Evolutionary conservation across 805 yeast species (phyloP).

Genomic region (Spathaspora girioi): DNA sequence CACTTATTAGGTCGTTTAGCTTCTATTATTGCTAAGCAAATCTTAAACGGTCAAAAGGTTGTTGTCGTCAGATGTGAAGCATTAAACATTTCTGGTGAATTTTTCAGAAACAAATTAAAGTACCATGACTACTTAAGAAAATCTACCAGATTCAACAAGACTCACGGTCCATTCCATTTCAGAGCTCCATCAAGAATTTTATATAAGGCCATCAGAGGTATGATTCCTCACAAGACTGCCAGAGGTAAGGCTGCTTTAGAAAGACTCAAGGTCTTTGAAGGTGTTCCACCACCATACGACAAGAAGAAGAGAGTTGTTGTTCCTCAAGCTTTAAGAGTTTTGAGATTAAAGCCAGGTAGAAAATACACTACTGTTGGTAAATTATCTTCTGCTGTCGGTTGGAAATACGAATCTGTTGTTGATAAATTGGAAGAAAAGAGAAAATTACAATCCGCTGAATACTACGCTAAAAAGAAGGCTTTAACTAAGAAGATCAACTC

Average conservation of each 20-base stretch:
- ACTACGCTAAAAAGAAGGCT: conserved; percentile 98
- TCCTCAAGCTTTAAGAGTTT: conserved; percentile 98
- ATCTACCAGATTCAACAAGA: conserved; percentile 98
- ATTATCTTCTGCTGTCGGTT: conserved; percentile 94
- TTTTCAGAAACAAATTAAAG: conserved; percentile 99
- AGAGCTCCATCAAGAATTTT: conserved; percentile 99
- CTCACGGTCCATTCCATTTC: conserved; percentile 99
- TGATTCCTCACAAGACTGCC: conserved; percentile 99
- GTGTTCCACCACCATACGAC: conserved; percentile 99
- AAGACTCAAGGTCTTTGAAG: conserved; percentile 99
- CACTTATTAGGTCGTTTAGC: conserved; percentile 99
- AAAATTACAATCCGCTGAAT: conserved; percentile 97
- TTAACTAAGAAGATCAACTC: conserved; percentile 86
- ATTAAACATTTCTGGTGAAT: conserved; percentile 98
- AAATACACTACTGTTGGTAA: conserved; percentile 98
- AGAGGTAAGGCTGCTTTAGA: conserved; percentile 99
- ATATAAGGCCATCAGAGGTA: conserved; percentile 99
- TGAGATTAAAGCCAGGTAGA: conserved; percentile 99
- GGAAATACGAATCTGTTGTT: conserved; percentile 99
- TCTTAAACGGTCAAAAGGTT: conserved; percentile 96
- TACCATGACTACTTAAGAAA: conserved; percentile 99
- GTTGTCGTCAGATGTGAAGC: conserved; percentile 97
- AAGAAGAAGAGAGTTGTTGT: conserved; percentile 99
- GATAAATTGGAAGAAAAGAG: conserved; percentile 98
- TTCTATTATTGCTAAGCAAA: conserved; percentile 96